Base-by-base conservation (phyloP, 78 protist genomes). In the Trichosphaerium sp. region DNA sequence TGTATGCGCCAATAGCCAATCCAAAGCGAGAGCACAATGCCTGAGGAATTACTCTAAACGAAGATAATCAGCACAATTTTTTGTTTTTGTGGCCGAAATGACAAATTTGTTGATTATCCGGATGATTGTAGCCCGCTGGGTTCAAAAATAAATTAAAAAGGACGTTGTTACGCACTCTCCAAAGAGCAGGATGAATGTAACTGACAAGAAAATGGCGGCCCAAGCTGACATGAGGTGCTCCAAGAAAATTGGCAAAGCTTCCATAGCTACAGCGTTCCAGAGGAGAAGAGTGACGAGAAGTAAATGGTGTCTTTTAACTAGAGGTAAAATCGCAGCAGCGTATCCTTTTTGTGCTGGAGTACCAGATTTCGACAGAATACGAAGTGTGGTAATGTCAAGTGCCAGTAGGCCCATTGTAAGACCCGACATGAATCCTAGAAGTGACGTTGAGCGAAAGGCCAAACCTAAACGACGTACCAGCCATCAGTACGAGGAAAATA, bases 271-370 rank as follows among this genome's bases (percentile, higher is more conserved):
- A 8, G 84, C 34, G 66, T 78, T 78, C 26, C 3, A 0, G 31
- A 78, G 61, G 23, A 78, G 79, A 44, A 78, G 67, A 18, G 84
- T 66, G 21, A 78, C 84, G 4, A 78, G 73, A 5, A 78, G 72
- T n/a, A 66, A 35, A 60, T 78, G 84, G 52, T 75, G 82, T 2
- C 7, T 0, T 11, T n/a, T 25, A 26, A 70, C n/a, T 15, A 70
- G 25, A 25, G 58, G 51, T 4, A 65, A 25, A 3, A 70, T 18
- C 25, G 15, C 4, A 41, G 18, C 44, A 14, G 75, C 75, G 5
- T 29, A 65, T n/a, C 12, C 8, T 54, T 23, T 14, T 21, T 62
- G 40, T 21, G 51, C 21, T 47, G 51, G 39, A 21, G 51, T 21
- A 47, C 51, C 51, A 21, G 51, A 47, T 21, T 21, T 21, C 21